Evolutionary conservation across 73 alveolate genomes (phyloP).

Genomic region (Paramecium primaurelia): DNA sequence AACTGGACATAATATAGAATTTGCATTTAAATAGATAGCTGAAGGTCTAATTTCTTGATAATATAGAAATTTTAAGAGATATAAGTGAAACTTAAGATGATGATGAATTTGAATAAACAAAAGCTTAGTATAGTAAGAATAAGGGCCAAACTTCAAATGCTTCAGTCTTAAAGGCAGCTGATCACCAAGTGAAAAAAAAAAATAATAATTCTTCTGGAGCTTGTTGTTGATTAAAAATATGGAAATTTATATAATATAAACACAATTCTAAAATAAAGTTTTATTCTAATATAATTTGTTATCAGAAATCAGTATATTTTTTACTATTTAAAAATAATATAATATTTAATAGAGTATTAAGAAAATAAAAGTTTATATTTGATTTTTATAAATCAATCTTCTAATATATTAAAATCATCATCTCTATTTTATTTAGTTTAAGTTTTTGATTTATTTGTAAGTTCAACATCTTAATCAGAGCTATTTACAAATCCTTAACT

Average conservation of each 20-base stretch:
- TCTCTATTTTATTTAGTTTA: not conserved
- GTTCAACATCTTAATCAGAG: not conserved
- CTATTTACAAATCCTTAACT: not conserved
- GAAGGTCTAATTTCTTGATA: not conserved
- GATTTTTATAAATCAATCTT: not conserved
- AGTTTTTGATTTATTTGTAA: not conserved
- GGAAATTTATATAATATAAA: not conserved
- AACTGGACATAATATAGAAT: slow-evolving; percentile 42
- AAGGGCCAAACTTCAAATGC: not conserved
- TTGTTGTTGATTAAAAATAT: not conserved
- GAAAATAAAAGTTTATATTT: not conserved
- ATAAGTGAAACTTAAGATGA: not conserved
- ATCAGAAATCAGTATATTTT: not conserved
- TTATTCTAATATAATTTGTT: not conserved
- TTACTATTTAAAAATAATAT: too few species aligned
- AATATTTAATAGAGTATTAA: not conserved
- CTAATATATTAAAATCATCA: not conserved
- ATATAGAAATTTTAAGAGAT: not conserved
- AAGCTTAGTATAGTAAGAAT: not conserved
- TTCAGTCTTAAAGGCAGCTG: not conserved
- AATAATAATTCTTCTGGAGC: not conserved
- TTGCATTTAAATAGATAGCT: slow-evolving; percentile 18
- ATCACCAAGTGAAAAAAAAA: not conserved
- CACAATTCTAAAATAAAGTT: too few species aligned
- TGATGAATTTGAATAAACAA: not conserved